Evolutionary conservation across 2,329 filamentous ascomycete genomes (phyloP).

Genomic region (Pseudovirgaria hyperparasitica): DNA sequence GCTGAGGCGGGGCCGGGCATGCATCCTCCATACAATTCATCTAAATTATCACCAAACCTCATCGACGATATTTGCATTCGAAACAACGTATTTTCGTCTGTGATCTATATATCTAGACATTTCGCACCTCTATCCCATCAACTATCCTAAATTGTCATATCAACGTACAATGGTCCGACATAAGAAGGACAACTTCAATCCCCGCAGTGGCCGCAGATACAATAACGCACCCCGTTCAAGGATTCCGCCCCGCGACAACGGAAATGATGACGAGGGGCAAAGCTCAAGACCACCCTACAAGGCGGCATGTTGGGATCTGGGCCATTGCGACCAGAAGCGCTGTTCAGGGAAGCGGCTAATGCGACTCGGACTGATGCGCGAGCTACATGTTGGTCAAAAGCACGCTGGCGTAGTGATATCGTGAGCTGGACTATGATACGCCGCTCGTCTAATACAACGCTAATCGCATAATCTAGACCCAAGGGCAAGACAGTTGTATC

Average conservation of each 20-base stretch:
- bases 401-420: constrained; percentile 88
- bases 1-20: no score
- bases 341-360: constrained; percentile 95
- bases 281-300: constrained; percentile 54
- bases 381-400: constrained; percentile 82
- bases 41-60: no score
- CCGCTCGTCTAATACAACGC: background rate
- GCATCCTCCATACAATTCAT: no score
- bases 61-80: no score
- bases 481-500: constrained; percentile 82
- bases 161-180: constrained; percentile 96
- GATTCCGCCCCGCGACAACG: constrained; percentile 35
- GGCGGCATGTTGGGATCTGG: constrained; percentile 94
- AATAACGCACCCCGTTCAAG: constrained; percentile 45
- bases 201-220: constrained; percentile 57
- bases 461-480: constrained; percentile 34
- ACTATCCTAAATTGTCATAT: no score
- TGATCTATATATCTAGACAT: no score
- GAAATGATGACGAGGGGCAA: constrained; percentile 12
- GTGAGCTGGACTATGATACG: constrained; percentile 18
- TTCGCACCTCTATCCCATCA: no score
- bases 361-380: constrained; percentile 83
- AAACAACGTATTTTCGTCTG: no score
- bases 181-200: constrained; percentile 73
- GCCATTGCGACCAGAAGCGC: constrained; percentile 92